Conservation (phyloP, 2,329 filamentous ascomycete genomes). For the Aspergillus caelatus region DNA sequence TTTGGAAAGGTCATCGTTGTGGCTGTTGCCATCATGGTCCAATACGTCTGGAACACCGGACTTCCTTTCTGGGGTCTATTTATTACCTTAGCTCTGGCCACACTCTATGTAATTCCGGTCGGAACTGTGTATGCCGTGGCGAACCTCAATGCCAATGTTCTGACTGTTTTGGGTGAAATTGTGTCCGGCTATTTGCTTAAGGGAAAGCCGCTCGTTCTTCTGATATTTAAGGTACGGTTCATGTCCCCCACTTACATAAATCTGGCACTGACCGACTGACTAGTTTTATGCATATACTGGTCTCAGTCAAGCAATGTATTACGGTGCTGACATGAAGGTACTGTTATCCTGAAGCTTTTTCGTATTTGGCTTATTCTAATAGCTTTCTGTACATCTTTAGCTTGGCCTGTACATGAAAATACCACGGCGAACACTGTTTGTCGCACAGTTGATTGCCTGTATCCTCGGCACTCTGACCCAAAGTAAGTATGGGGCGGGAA, state of each 20-base stretch:
- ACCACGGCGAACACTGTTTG: conserved; percentile 49
- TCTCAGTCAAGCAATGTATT: conserved; percentile 34
- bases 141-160: conserved; percentile 44
- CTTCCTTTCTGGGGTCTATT: conserved; percentile 45
- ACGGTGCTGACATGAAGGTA: background rate
- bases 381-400: conserved; percentile 20
- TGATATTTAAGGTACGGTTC: conserved; percentile 35
- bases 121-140: conserved; percentile 46
- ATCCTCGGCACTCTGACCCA: conserved; percentile 50
- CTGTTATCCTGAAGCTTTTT: background rate
- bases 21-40: conserved; percentile 33
- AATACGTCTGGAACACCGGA: conserved; percentile 34
- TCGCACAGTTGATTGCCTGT: conserved; percentile 51
- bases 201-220: conserved; percentile 45
- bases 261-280: background rate
- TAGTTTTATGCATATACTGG: conserved; percentile 63
- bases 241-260: conserved; percentile 52
- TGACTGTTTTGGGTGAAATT: conserved; percentile 46
- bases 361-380: background rate
- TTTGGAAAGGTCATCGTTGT: conserved; percentile 31
- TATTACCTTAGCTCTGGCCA: conserved; percentile 41
- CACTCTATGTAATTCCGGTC: conserved; percentile 44
- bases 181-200: conserved; percentile 46
- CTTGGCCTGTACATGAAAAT: conserved; percentile 56
- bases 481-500: conserved; percentile 27